These are phyloP conservation scores for Lepraria neglecta DNA, from an alignment of 495 filamentous ascomycete genomes.

Conservation along the genomic window DNA sequence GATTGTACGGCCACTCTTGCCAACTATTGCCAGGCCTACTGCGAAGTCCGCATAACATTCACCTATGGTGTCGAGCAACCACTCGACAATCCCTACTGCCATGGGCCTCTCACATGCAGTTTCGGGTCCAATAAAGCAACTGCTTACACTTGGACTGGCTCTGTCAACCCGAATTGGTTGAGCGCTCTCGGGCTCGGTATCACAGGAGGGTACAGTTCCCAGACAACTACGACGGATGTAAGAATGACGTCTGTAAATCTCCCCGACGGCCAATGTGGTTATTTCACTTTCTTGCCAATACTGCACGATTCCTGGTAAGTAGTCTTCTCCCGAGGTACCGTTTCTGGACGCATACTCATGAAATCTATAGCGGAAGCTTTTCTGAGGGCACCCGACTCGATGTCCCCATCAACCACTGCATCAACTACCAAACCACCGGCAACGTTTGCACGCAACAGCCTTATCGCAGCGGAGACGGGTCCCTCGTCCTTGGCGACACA, in stretches of 20 bases:
- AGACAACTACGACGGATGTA: constrained; percentile 3
- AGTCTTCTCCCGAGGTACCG: background rate
- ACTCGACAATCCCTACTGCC: constrained; percentile 12
- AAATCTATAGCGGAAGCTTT: background rate
- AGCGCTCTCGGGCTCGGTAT: constrained; percentile 7
- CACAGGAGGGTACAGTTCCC: constrained; percentile 11
- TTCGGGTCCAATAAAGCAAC: constrained; percentile 4
- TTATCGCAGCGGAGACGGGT: constrained; percentile 1
- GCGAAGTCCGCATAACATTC: constrained; percentile 15
- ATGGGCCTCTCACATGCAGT: constrained; percentile 11
- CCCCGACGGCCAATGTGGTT: constrained; percentile 10
- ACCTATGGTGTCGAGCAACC: constrained; percentile 9
- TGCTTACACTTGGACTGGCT: constrained; percentile 16
- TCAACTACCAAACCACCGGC: constrained; percentile 12
- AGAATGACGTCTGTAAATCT: constrained; percentile 13
- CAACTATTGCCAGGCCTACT: constrained; percentile 6
- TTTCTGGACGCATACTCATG: background rate
- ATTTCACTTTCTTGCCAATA: constrained; percentile 19
- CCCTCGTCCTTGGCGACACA: constrained; percentile 10
- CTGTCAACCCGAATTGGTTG: background rate
- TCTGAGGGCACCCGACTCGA: background rate
- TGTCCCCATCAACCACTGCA: constrained; percentile 2
- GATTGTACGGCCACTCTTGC: background rate
- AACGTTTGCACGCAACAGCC: constrained; percentile 14
- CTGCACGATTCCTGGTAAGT: constrained; percentile 9